A percentile compares a stretch with the other conserved stretches of the same genome.
Conservation (phyloP, 2,329 filamentous ascomycete genomes). For the Colletotrichum navitas region DNA sequence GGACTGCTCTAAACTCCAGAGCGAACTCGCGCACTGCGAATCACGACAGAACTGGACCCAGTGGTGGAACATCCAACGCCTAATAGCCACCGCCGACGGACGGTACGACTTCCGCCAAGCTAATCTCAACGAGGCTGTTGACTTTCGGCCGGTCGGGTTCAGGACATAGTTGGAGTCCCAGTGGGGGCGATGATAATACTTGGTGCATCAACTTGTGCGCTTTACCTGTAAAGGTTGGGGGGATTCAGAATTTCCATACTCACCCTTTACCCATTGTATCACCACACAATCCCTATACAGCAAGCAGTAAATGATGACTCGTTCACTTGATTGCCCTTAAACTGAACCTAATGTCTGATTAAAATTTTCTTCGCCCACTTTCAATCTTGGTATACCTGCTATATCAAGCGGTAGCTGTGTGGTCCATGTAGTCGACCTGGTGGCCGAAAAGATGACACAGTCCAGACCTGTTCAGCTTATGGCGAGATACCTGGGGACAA, state of each 20-base stretch:
- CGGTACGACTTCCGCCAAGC: constrained; percentile 73
- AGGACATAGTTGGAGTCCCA: constrained; percentile 65
- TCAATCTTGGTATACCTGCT: not conserved
- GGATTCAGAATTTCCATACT: not conserved
- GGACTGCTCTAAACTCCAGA: constrained; percentile 56
- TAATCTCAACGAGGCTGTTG: constrained; percentile 69
- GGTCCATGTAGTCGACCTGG: not conserved
- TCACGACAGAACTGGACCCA: constrained; percentile 62
- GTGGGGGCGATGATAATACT: constrained; percentile 53
- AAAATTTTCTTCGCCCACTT: not conserved
- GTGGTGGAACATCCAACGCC: constrained; percentile 68
- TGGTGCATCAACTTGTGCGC: constrained; percentile 15
- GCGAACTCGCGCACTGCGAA: constrained; percentile 57
- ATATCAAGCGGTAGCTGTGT: not conserved
- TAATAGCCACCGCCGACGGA: constrained; percentile 76
- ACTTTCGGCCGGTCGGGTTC: constrained; percentile 64
- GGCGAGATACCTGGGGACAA: constrained; percentile 23
- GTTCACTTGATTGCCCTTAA: not conserved
- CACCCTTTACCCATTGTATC: not conserved
- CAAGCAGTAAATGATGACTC: not conserved
- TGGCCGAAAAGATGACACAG: not conserved
- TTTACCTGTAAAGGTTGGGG: not conserved
- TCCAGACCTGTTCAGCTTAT: not conserved
- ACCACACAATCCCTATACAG: not conserved
- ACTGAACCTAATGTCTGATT: not conserved